These are phyloP conservation scores for Stromatinia cepivora DNA, from an alignment of 2,329 filamentous ascomycete species.

Conservation along the genomic window DNA sequence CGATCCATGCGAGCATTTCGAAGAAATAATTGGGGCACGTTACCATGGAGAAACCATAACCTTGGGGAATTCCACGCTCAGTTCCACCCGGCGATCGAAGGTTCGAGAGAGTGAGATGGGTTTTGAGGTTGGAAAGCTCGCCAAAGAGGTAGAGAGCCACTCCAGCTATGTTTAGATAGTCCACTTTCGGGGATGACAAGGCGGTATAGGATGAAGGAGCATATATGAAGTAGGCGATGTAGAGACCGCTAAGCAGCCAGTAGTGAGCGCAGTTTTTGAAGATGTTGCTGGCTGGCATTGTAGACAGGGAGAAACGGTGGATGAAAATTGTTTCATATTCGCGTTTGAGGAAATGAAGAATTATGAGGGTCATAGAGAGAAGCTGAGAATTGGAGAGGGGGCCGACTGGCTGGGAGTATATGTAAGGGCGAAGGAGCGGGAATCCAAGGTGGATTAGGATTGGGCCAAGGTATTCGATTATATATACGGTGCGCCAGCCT, in stretches of 20 bases:
- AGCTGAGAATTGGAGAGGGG: constrained; percentile 67
- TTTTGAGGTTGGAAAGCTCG: constrained; percentile 76
- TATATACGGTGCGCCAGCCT: constrained; percentile 88
- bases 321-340: constrained; percentile 93
- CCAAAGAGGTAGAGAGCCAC: constrained; percentile 72
- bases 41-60: constrained; percentile 80
- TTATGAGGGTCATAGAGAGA: constrained; percentile 71
- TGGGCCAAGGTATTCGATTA: constrained; percentile 93
- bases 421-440: constrained; percentile 68
- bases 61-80: constrained; percentile 82
- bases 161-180: constrained; percentile 61
- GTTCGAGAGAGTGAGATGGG: constrained; percentile 76
- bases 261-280: constrained; percentile 96
- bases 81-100: constrained; percentile 78
- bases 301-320: constrained; percentile 91
- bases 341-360: constrained; percentile 88
- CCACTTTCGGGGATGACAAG: constrained; percentile 40
- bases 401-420: constrained; percentile 58
- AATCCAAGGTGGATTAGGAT: constrained; percentile 80
- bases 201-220: constrained; percentile 70
- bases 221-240: constrained; percentile 85
- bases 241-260: constrained; percentile 79
- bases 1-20: constrained; percentile 83
- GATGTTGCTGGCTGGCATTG: constrained; percentile 89
- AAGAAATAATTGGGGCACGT: constrained; percentile 99